Conservation (phyloP, 1,284 basidiomycete species). For the Psilocybe mexicana region DNA sequence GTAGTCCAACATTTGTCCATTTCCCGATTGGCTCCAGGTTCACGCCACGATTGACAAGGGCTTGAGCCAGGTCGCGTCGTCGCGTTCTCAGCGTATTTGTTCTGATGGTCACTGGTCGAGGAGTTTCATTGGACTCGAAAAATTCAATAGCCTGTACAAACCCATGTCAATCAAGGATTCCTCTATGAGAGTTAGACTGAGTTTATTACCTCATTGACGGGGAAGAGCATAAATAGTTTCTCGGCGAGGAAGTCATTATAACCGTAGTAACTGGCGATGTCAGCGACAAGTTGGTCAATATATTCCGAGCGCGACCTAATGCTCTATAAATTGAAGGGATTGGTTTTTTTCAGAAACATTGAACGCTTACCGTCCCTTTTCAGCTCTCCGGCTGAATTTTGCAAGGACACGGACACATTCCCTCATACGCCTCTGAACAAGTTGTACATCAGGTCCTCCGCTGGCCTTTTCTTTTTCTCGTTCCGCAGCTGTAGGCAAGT, state of each 20-base stretch:
- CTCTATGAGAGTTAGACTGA: not conserved
- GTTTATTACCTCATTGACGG: conserved; percentile 80
- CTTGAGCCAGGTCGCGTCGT: conserved; percentile 92
- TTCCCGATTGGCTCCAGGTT: conserved; percentile 98
- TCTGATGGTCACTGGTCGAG: conserved; percentile 96
- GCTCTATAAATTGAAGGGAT: not conserved
- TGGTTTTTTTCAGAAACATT: not conserved
- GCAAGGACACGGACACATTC: conserved; percentile 82
- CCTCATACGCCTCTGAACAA: conserved; percentile 88
- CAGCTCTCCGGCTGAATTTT: conserved; percentile 71
- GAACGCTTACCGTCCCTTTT: conserved; percentile 68
- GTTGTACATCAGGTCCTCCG: conserved; percentile 77
- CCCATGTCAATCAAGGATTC: conserved; percentile 14
- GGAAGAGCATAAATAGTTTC: conserved; percentile 94
- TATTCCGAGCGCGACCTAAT: conserved; percentile 86
- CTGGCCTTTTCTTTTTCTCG: conserved; percentile 75
- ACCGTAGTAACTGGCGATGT: conserved; percentile 95
- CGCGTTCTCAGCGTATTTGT: conserved; percentile 96
- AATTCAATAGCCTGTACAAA: conserved; percentile 88
- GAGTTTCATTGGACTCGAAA: conserved; percentile 97
- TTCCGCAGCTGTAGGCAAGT: conserved; percentile 81
- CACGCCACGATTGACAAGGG: conserved; percentile 94
- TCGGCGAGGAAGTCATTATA: conserved; percentile 96
- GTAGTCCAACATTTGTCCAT: conserved; percentile 98
- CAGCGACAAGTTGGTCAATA: conserved; percentile 82